Evolutionary conservation across 331 rosid genomes (phyloP), one percentile per base, ranked within the genome.

Genomic region (Erythrophleum ivorense): DNA sequence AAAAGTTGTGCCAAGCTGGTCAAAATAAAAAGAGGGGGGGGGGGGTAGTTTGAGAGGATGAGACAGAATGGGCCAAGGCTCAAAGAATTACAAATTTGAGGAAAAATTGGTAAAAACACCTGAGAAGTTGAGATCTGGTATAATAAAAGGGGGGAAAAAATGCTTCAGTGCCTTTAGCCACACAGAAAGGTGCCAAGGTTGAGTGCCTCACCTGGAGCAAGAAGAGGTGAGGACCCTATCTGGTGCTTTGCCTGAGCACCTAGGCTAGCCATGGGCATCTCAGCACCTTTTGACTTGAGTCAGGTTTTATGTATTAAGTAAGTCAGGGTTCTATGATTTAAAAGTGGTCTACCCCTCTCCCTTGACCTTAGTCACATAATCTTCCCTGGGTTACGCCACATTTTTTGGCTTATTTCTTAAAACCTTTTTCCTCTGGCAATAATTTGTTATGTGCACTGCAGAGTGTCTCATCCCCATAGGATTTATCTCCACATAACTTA

Each of bases 51-150:
- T 8, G 70, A 24, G 70, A 75, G 64, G 52, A 57, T 75, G 38
- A 57, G 54, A 40, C n/a, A 71, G 1, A 55, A 12, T 79, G 38
- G 71, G 73, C 71, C 40, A n/a, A 16, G 63, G 59, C 9, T 16
- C 24, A 40, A 76, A 76, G 49, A 60, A 43, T 55, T 54, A 24
- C 43, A 78, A 45, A 80, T 79, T 16, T 18, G 71, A 59, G 73
- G 58, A 79, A 14, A 70, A 58, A 45, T 63, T 45, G 83, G 60
- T 46, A 48, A 15, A 67, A 21, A 40, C 4, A 58, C 5, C 6
- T 73, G 70, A 45, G 31, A 62, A n/a, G 36, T 79, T 29, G 45
- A 40, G 68, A 40, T 68, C 16, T 58, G 34, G 52, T 52, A 5
- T 10, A 10, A 49, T n/a, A 50, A 21, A 55, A 54, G 18, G 53